Conservation (phyloP, 2,329 filamentous ascomycete species). For the Grosmannia clavigera region DNA sequence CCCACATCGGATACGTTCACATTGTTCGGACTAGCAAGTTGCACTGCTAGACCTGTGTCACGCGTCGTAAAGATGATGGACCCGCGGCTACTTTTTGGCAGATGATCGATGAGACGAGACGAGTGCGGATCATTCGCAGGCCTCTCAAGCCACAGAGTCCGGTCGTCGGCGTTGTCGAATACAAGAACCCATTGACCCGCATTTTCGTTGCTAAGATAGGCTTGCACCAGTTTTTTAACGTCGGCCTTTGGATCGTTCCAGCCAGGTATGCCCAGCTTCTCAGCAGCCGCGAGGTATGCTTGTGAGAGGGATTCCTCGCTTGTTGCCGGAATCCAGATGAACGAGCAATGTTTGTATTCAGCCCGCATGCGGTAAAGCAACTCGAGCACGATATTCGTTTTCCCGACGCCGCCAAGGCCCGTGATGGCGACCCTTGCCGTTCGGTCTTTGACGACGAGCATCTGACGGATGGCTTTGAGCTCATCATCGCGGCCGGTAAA, state of each 20-base stretch:
- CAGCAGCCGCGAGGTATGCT: conserved; percentile 22
- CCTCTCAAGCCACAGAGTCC: conserved; percentile 14
- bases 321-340: conserved; percentile 27
- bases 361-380: conserved; percentile 18
- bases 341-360: conserved; percentile 16
- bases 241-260: neutral
- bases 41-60: conserved; percentile 8
- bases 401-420: conserved; percentile 24
- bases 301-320: conserved; percentile 20
- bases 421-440: conserved; percentile 15
- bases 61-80: conserved; percentile 15
- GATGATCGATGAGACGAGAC: conserved; percentile 7
- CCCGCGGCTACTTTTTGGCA: neutral
- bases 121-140: neutral
- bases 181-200: conserved; percentile 26
- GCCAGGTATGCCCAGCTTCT: conserved; percentile 19
- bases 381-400: conserved; percentile 27
- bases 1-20: conserved; percentile 16
- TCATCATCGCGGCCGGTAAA: conserved; percentile 16
- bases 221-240: conserved; percentile 19
- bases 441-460: conserved; percentile 8
- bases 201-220: conserved; percentile 15
- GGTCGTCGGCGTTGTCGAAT: conserved; percentile 32
- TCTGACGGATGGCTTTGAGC: conserved; percentile 9
- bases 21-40: conserved; percentile 8